A percentile compares a stretch with the other conserved stretches of the same genome.
phyloP scores from a whole-genome alignment of 2,329 filamentous ascomycete species.

The Pseudocercospora fijiensis region DNA sequence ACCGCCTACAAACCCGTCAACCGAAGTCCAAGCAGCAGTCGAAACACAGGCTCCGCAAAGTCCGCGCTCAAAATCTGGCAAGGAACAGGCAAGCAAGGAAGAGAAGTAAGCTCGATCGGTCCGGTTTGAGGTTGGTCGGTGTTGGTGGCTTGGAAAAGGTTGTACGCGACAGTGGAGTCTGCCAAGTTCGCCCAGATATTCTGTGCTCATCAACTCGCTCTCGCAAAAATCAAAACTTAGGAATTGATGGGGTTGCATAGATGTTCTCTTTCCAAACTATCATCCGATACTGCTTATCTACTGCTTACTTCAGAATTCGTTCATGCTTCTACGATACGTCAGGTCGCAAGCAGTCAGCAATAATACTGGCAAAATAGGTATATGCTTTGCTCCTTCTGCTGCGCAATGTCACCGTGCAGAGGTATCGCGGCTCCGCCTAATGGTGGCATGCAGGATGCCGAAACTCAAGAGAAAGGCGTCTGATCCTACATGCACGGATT shows the following conservation, averaged over 20 bases:
- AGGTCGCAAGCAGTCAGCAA: neutral
- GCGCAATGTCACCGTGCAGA: conserved; percentile 1
- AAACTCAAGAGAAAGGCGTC: neutral
- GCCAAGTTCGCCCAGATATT: neutral
- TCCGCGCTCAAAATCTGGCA: neutral
- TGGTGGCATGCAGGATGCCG: conserved; percentile 4
- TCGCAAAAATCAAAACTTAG: neutral
- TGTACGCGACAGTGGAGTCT: neutral
- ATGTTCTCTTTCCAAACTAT: neutral
- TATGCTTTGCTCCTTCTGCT: conserved; percentile 1
- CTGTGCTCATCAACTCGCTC: neutral
- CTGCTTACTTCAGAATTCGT: neutral
- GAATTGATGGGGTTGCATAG: neutral
- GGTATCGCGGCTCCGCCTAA: neutral
- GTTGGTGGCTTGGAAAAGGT: neutral
- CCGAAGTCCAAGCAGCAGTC: neutral
- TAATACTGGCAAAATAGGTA: neutral
- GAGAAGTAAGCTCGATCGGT: neutral
- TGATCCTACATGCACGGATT: neutral
- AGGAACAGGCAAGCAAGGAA: neutral
- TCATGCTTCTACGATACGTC: neutral
- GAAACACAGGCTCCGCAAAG: neutral
- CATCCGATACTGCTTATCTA: neutral
- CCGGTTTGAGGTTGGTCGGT: neutral
- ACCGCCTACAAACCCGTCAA: neutral